Conservation (phyloP, 768 basidiomycete genomes). For the Pulveroboletus frians region DNA sequence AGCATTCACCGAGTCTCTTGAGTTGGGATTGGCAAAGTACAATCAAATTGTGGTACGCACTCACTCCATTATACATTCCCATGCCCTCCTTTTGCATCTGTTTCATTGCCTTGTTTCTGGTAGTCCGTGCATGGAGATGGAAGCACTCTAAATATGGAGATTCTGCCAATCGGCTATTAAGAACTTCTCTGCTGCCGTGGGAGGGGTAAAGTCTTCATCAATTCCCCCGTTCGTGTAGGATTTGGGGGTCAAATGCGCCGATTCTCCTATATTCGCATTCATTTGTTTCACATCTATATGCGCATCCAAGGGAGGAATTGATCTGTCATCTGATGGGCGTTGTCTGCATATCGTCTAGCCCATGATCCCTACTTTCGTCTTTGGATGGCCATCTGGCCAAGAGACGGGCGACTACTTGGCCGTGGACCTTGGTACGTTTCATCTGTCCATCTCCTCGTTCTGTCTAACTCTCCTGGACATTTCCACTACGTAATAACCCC, state of each 20-base stretch:
- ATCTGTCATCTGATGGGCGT: conserved; percentile 7
- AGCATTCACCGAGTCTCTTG: conserved; percentile 89
- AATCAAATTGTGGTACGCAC: conserved; percentile 82
- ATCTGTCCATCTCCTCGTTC: neutral
- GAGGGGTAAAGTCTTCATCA: neutral
- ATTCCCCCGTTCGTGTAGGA: neutral
- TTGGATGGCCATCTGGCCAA: conserved; percentile 88
- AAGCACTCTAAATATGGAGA: neutral
- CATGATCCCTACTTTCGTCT: conserved; percentile 97
- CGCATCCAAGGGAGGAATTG: neutral
- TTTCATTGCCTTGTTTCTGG: conserved; percentile 1
- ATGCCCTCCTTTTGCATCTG: conserved; percentile 1
- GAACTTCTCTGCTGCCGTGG: neutral
- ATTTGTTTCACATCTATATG: conserved; percentile 1
- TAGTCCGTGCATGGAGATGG: conserved; percentile 1
- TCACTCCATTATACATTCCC: neutral
- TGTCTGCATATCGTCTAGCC: conserved; percentile 43
- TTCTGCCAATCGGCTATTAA: conserved; percentile 1
- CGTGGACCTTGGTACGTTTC: conserved; percentile 70
- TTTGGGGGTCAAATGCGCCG: neutral
- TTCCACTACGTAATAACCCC: neutral
- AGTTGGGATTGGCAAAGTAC: conserved; percentile 75
- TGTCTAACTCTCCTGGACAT: neutral
- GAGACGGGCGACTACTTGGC: conserved; percentile 90
- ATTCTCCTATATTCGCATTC: neutral